Evolutionary conservation across 192 early-diverging fungal species (phyloP).

Genomic region (Anaeromyces robustus): DNA sequence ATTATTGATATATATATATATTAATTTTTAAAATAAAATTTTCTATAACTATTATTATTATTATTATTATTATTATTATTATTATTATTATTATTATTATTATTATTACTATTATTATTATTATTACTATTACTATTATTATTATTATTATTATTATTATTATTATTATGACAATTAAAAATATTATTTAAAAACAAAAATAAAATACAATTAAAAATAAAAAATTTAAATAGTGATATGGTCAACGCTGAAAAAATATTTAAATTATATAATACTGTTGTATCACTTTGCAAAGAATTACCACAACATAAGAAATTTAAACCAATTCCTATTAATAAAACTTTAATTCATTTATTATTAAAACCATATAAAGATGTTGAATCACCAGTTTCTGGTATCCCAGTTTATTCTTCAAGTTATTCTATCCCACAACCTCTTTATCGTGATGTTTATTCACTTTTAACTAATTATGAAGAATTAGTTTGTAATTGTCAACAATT

Average conservation of each 20-base stretch:
- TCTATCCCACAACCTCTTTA: not conserved
- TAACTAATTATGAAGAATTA: slow-evolving; percentile 24
- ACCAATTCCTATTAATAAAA: slow-evolving; percentile 1
- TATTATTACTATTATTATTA: too few species aligned
- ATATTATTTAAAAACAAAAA: too few species aligned
- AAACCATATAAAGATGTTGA: slow-evolving; percentile 2
- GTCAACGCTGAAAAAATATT: not conserved
- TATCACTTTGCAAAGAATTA: slow-evolving; percentile 1
- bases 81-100: too few species aligned
- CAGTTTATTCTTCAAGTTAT: not conserved
- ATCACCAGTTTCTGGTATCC: slow-evolving; percentile 9
- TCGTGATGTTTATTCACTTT: slow-evolving; percentile 9
- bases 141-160: too few species aligned
- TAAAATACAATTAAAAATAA: too few species aligned
- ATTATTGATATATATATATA: too few species aligned
- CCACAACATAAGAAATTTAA: not conserved
- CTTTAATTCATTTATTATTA: slow-evolving; percentile 1
- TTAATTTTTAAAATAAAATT: too few species aligned
- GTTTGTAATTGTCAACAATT: slow-evolving; percentile 16
- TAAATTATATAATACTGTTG: not conserved
- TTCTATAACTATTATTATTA: too few species aligned
- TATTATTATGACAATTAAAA: too few species aligned
- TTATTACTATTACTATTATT: too few species aligned
- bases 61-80: too few species aligned
- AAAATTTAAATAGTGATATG: not conserved